Evolutionary conservation across 176 grass and related monocot genomes (phyloP).

Genomic region (Zoysia japonica): DNA sequence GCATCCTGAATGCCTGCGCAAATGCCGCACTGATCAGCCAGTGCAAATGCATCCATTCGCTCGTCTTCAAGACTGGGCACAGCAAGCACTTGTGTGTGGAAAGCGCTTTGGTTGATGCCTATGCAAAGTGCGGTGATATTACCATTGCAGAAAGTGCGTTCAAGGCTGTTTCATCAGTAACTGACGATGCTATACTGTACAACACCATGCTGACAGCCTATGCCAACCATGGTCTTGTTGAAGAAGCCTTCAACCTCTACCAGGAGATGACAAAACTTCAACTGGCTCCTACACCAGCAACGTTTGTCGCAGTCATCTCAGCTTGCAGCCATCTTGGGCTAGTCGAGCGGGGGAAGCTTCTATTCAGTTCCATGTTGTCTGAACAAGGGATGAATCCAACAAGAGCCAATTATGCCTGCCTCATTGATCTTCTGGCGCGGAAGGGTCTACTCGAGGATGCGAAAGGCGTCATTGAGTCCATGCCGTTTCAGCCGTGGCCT

Average conservation of each 20-base stretch:
- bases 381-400: constrained; percentile 45
- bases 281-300: constrained; percentile 54
- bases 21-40: constrained; percentile 49
- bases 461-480: constrained; percentile 42
- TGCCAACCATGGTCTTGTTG: constrained; percentile 54
- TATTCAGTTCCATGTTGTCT: constrained; percentile 42
- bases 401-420: constrained; percentile 42
- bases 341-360: constrained; percentile 49
- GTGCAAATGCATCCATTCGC: constrained; percentile 47
- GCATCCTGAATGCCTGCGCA: constrained; percentile 48
- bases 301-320: constrained; percentile 51
- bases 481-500: constrained; percentile 61
- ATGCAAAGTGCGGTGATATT: constrained; percentile 66
- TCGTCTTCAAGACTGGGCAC: constrained; percentile 51
- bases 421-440: constrained; percentile 59
- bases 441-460: constrained; percentile 52
- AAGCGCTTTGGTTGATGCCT: constrained; percentile 56
- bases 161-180: constrained; percentile 4
- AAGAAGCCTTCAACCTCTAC: constrained; percentile 42
- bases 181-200: constrained; percentile 45
- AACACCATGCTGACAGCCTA: constrained; percentile 72
- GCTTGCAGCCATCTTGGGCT: constrained; percentile 60
- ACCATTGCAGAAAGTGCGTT: constrained; percentile 39
- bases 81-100: constrained; percentile 43
- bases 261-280: constrained; percentile 41